Evolutionary conservation across 805 yeast genomes (phyloP), one percentile per base, ranked within the genome.

Genomic region (Yamadazyma sp.): DNA sequence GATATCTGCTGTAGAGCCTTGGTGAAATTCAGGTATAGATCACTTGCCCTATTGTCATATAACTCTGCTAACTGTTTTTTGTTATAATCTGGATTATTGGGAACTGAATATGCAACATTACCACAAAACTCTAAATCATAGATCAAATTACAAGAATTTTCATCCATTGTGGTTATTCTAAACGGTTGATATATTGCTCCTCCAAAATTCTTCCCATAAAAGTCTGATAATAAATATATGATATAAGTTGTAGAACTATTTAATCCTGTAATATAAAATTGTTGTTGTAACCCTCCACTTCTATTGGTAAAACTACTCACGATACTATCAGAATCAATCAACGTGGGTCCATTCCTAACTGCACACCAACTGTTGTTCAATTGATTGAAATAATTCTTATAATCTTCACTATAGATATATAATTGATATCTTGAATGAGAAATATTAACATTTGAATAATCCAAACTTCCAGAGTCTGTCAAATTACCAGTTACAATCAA

Each of bases 81-180:
- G 0, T 47, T 15, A 7, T 40, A 27, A 22, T 39, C 30, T 7
- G 32, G 33, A 11, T 60, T 61, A 5, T 56, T 68, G 0, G 98
- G 98, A 0, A 86, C 96, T 0, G 95, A 73, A 59, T 89, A 91
- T 1, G 96, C 93, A 16, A 91, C 94, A 30, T 76, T 75, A 20
- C 69, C 57, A 57, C 98, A 91, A 50, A 88, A 88, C 2, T 75
- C 79, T 40, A 91, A 65, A 39, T 77, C 83, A 53, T 76, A 86
- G 12, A 88, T 74, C 31, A 89, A 60, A 40, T 82, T 76, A 55
- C 98, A 91, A 1, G 85, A 73, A 13, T 65, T 62, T 2, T 69
- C 53, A 17, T 56, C 57, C 56, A 75, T 58, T 2, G 86, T 77
- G 26, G 74, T 70, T 40, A 91, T 85, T 23, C 57, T 55, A 27